Percentiles rank a stretch among this genome's conserved stretches.
Conservation (phyloP, 2,329 filamentous ascomycete genomes). For the Pseudocercospora fijiensis region DNA sequence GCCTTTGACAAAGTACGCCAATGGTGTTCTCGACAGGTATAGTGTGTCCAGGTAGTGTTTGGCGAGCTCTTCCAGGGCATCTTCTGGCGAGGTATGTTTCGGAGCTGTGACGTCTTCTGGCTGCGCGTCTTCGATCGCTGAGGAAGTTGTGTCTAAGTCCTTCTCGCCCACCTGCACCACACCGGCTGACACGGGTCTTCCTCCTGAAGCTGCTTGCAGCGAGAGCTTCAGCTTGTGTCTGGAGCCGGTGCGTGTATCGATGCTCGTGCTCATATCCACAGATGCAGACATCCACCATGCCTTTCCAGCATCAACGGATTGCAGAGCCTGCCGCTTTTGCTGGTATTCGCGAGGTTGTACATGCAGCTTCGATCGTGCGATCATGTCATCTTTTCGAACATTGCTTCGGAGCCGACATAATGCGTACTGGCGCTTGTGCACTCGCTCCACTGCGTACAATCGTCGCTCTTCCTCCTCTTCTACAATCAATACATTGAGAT, state of each 20-base stretch:
- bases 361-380: slow-evolving; percentile 32
- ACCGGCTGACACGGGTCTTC: slow-evolving; percentile 3
- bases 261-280: slow-evolving; percentile 12
- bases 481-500: slow-evolving; percentile 60
- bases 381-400: slow-evolving; percentile 60
- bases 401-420: slow-evolving; percentile 67
- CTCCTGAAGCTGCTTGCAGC: slow-evolving; percentile 1
- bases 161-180: not conserved
- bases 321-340: slow-evolving; percentile 23
- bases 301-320: slow-evolving; percentile 15
- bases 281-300: slow-evolving; percentile 32
- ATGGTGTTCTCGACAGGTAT: slow-evolving; percentile 62
- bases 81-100: slow-evolving; percentile 11
- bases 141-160: not conserved
- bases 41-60: slow-evolving; percentile 47
- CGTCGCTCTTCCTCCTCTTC: slow-evolving; percentile 56
- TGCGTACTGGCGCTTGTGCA: slow-evolving; percentile 61
- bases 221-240: slow-evolving; percentile 5
- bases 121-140: not conserved
- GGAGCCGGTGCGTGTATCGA: not conserved
- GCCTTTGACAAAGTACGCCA: slow-evolving; percentile 82
- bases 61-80: slow-evolving; percentile 33
- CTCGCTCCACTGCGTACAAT: slow-evolving; percentile 65
- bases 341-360: slow-evolving; percentile 33
- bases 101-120: not conserved